Evolutionary conservation across 441 rosid genomes (phyloP), one percentile per base, ranked within the genome.

Genomic region (Omphalea diandra): DNA sequence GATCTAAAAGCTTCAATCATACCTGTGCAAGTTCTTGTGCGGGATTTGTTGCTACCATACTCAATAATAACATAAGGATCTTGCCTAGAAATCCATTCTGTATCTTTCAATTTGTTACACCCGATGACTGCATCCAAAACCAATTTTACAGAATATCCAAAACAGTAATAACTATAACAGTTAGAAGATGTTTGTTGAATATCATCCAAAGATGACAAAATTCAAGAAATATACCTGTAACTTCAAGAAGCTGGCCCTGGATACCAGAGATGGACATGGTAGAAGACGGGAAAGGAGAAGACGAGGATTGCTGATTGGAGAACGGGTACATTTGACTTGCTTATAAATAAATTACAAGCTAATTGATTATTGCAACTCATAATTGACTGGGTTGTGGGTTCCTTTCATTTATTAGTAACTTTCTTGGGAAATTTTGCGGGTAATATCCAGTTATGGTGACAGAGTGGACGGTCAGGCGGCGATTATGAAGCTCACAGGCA

Each of bases 31-130:
- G 99, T 94, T 69, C 89, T 83, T 49, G 96, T 91, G 46, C 96
- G 91, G 63, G 69, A 76, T 60, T 81, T 90, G 47, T 77, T 75
- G 77, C 87, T 77, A 11, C 85, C 94, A 71, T 91, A 94, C 69
- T 94, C 96, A 53, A 94, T 60, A 47, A 85, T 84, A 62, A 86
- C 96, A 69, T 87, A 95, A 0, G 98, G 98, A 82, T 95, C 98
- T 77, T 90, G 99, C 67, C 93, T 83, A 7, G 93, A 86, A 68
- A 95, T 73, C 98, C 98, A 92, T 78, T 94, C 99, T 0, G 98
- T 95, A 63, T 95, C 97, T 73, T 85, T 92, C 86, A 95, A 77
- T 83, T 85, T 90, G 29, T 69, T 85, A 54, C 98, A 90, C 7
- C 90, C 92, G 71, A 90, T 90, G 74, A 95, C 98, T 95, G 83